Percentiles rank a stretch among this genome's conserved stretches.
phyloP scores from a whole-genome alignment of 2,329 filamentous ascomycete genomes.

The Trichoderma endophyticum region DNA sequence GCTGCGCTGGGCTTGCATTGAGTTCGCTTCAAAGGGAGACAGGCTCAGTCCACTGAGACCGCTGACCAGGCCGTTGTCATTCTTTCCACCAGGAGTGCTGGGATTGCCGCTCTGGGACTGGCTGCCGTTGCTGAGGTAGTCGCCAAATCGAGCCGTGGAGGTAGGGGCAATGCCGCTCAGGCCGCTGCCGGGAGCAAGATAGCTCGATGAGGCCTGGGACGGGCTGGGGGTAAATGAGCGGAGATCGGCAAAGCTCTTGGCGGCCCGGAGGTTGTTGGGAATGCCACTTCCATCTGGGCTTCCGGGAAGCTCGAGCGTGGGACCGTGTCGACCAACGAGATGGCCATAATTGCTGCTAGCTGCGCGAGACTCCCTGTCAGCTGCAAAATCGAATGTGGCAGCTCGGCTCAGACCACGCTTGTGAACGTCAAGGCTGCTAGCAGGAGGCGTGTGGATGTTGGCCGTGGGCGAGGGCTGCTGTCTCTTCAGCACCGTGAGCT shows the following conservation, averaged over 20 bases:
- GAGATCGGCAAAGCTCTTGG: slow-evolving; percentile 94
- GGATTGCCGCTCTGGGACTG: slow-evolving; percentile 33
- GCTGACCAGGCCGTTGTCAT: slow-evolving; percentile 41
- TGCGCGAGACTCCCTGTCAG: slow-evolving; percentile 65
- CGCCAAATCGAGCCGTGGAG: slow-evolving; percentile 42
- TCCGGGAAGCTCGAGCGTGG: slow-evolving; percentile 83
- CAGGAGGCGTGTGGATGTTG: slow-evolving; percentile 55
- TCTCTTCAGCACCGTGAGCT: slow-evolving; percentile 83
- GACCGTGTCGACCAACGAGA: slow-evolving; percentile 74
- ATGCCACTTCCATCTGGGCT: slow-evolving; percentile 63
- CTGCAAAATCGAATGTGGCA: slow-evolving; percentile 95
- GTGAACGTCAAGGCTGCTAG: slow-evolving; percentile 70
- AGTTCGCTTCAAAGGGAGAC: slow-evolving; percentile 48
- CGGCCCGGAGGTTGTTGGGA: slow-evolving; percentile 80
- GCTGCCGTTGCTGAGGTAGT: slow-evolving; percentile 42
- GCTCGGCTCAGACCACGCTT: slow-evolving; percentile 85
- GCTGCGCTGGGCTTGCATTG: slow-evolving; percentile 40
- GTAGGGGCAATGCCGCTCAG: slow-evolving; percentile 53
- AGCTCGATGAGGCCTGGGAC: slow-evolving; percentile 79
- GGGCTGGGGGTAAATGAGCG: slow-evolving; percentile 94
- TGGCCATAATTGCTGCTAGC: slow-evolving; percentile 66
- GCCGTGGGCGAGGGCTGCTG: slow-evolving; percentile 51
- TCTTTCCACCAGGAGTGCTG: slow-evolving; percentile 39
- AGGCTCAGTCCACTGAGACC: slow-evolving; percentile 51
- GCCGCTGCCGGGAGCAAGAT: slow-evolving; percentile 44